Conservation (phyloP, 768 basidiomycete species). For the Gloeophyllum trabeum region DNA sequence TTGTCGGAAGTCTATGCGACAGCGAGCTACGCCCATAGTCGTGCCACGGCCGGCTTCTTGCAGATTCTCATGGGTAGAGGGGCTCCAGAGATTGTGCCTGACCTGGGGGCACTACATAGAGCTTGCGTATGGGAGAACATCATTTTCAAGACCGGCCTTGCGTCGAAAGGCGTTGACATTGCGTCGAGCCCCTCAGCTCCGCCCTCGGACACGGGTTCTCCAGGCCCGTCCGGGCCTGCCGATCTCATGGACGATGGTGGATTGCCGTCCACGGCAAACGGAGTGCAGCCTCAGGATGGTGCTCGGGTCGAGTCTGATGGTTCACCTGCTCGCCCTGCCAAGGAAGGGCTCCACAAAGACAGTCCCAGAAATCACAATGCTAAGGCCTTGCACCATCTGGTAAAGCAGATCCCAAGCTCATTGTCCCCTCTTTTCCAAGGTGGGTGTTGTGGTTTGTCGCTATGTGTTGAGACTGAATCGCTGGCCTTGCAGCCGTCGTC, state of each 20-base stretch:
- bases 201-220: neutral
- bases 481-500: slow-evolving; percentile 51
- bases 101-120: slow-evolving; percentile 74
- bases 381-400: slow-evolving; percentile 67
- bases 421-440: slow-evolving; percentile 84
- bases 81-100: slow-evolving; percentile 49
- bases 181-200: neutral
- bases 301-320: neutral
- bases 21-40: slow-evolving; percentile 71
- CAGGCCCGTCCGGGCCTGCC: neutral
- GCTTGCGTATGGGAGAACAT: slow-evolving; percentile 85
- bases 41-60: slow-evolving; percentile 63
- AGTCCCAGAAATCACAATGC: slow-evolving; percentile 53
- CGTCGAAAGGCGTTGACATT: slow-evolving; percentile 9
- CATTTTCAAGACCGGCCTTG: slow-evolving; percentile 50
- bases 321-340: slow-evolving; percentile 12
- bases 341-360: slow-evolving; percentile 25
- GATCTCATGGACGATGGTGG: neutral
- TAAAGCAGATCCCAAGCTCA: slow-evolving; percentile 63
- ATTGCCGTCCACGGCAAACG: slow-evolving; percentile 20
- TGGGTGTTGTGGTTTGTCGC: slow-evolving; percentile 19
- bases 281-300: slow-evolving; percentile 10
- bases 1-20: slow-evolving; percentile 84
- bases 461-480: slow-evolving; percentile 1
- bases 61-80: slow-evolving; percentile 61